phyloP scores from a whole-genome alignment of 371 early-diverging fungal species.

The Aphelidium insulamus region DNA sequence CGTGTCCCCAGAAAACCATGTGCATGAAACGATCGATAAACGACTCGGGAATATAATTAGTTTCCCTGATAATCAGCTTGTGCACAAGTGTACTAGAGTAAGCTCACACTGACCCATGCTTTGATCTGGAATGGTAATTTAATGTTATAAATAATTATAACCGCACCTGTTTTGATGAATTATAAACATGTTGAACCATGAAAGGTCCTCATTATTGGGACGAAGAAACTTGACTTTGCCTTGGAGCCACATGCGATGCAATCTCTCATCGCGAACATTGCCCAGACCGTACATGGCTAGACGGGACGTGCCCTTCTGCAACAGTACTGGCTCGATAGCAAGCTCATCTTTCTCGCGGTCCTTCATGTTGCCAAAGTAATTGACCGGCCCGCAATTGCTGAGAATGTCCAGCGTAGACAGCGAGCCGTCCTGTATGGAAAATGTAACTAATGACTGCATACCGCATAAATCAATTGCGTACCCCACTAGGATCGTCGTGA shows the following conservation, averaged over 20 bases:
- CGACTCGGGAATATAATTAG: constrained; percentile 72
- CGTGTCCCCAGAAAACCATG: constrained; percentile 95
- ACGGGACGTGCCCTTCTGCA: constrained; percentile 50
- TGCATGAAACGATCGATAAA: constrained; percentile 66
- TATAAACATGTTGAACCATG: constrained; percentile 54
- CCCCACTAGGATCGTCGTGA: constrained; percentile 95
- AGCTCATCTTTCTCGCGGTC: constrained; percentile 61
- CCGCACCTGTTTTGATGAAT: constrained; percentile 64
- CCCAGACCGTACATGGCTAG: constrained; percentile 91
- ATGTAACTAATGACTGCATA: background rate
- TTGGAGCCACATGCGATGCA: constrained; percentile 59
- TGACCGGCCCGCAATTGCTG: constrained; percentile 58
- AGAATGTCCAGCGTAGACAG: constrained; percentile 75
- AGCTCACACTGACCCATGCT: background rate
- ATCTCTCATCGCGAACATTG: constrained; percentile 80
- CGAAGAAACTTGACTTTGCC: constrained; percentile 50
- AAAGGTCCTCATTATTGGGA: constrained; percentile 32
- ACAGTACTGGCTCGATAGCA: constrained; percentile 47
- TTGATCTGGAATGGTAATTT: background rate
- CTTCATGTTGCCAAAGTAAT: constrained; percentile 78
- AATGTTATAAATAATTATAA: background rate
- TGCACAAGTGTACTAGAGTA: too few relatives aligned
- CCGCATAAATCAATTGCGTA: constrained; percentile 5
- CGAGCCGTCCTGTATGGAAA: constrained; percentile 24
- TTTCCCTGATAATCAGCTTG: too few relatives aligned